Percentiles rank a stretch among this genome's conserved stretches.
phyloP scores from a whole-genome alignment of 2,329 filamentous ascomycete genomes.

The Neoarthrinium moseri region DNA sequence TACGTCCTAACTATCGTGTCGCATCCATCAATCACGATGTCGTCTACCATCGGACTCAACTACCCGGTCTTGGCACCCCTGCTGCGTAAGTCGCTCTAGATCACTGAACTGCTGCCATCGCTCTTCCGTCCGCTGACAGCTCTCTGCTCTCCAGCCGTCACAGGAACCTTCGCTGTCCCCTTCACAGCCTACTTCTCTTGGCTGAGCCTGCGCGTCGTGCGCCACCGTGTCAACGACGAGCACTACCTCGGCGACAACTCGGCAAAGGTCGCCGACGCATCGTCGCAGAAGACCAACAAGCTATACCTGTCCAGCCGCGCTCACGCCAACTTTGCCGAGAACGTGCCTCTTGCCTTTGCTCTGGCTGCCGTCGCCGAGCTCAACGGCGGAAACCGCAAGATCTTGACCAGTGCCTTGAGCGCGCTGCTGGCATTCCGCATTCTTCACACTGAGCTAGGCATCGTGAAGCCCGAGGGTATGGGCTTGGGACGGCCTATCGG shows the following conservation, averaged over 20 bases:
- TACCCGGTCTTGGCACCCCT: constrained; percentile 12
- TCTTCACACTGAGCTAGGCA: constrained; percentile 26
- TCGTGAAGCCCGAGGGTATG: constrained; percentile 16
- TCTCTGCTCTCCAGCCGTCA: constrained; percentile 21
- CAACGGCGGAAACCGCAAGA: constrained; percentile 26
- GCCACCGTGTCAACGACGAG: constrained; percentile 22
- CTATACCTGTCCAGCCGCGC: constrained; percentile 23
- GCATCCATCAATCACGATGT: background rate
- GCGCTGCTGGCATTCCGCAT: constrained; percentile 25
- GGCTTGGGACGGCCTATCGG: constrained; percentile 26
- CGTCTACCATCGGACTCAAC: constrained; percentile 10
- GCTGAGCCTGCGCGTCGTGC: constrained; percentile 25
- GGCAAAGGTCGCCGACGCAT: constrained; percentile 10
- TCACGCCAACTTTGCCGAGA: constrained; percentile 30
- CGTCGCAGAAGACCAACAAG: constrained; percentile 15
- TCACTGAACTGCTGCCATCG: background rate
- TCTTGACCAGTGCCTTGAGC: constrained; percentile 20
- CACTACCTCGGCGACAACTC: constrained; percentile 26
- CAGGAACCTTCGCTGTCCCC: constrained; percentile 27
- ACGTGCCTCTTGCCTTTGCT: constrained; percentile 28
- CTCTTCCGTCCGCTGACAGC: background rate
- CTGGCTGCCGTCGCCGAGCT: constrained; percentile 29
- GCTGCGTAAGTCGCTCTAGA: constrained; percentile 3
- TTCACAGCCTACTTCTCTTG: constrained; percentile 30
- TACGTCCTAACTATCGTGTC: background rate